Evolutionary conservation across 495 filamentous ascomycete species (phyloP), one percentile per base, ranked within the genome.

Genomic region (Xylaria castorea): DNA sequence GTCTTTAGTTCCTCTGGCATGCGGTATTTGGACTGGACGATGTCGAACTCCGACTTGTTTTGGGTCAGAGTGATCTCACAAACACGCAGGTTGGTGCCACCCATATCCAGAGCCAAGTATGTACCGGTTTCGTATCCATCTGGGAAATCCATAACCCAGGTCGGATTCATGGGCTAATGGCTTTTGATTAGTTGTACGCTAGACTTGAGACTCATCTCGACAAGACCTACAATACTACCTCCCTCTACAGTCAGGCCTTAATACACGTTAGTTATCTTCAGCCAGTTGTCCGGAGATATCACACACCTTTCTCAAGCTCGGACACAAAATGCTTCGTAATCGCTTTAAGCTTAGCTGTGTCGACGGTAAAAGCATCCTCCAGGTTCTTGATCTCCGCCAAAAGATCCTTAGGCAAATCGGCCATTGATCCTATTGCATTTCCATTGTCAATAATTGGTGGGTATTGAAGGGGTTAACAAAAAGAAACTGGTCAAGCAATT

Each of bases 1-100:
- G 91, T 93, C 85, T 94, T 97, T 66, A 99, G 87, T 83, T 97
- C 96, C 81, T 97, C 94, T 30, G 96, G 96, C 89, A 99, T 94
- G 58, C 92, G 90, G 82, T 99, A 99, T 82, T 99, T 99, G 74
- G 95, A 98, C 85, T 99, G 96, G 75, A 95, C 97, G 78, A 99
- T 99, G 78, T 99, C 96, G 83, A 98, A 99, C 80, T 95, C 94
- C 60, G 96, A 97, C 85, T 94, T 93, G 81, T 93, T 89, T 68
- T 97, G 90, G 30, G 93, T 93, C 79, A 99, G 84, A 73, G 91
- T 93, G 79, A 99, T 95, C 81, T 99, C 94, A 85, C 96, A 99
- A 76, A 99, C 97, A 79, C 96, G 94, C 70, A 99, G 87, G 80
- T 99, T 99, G 80, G 96, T 99, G 75, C 96, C 96, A 71, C 96